phyloP scores from a whole-genome alignment of 2,329 filamentous ascomycete species.

The Myriosclerotinia curreyana region DNA sequence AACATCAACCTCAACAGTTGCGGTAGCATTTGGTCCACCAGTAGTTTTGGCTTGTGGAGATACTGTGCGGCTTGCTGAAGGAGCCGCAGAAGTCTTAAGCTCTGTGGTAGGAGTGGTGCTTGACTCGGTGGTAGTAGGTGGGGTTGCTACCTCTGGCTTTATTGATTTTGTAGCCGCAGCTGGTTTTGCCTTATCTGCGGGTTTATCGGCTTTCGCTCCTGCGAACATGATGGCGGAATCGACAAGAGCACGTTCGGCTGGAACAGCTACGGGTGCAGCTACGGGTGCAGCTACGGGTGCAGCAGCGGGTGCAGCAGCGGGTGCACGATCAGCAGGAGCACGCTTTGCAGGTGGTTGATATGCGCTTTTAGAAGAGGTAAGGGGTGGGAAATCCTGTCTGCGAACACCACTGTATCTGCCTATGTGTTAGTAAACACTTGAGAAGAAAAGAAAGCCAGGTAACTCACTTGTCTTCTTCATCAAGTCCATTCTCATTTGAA shows the following conservation, averaged over 20 bases:
- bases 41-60: constrained; percentile 37
- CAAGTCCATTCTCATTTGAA: constrained; percentile 61
- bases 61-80: constrained; percentile 38
- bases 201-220: constrained; percentile 52
- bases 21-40: constrained; percentile 51
- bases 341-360: constrained; percentile 90
- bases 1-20: constrained; percentile 61
- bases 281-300: neutral
- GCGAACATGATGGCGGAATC: constrained; percentile 90
- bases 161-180: constrained; percentile 33
- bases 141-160: constrained; percentile 34
- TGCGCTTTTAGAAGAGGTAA: constrained; percentile 58
- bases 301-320: constrained; percentile 60
- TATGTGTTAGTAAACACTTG: constrained; percentile 24
- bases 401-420: constrained; percentile 85
- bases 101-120: constrained; percentile 32
- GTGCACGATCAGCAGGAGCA: constrained; percentile 70
- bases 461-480: constrained; percentile 88
- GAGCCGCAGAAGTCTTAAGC: constrained; percentile 36
- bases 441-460: neutral
- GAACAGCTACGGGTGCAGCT: neutral
- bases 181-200: constrained; percentile 34
- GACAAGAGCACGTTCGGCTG: constrained; percentile 49
- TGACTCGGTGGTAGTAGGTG: constrained; percentile 36
- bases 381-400: constrained; percentile 68